A percentile compares a stretch with the other conserved stretches of the same genome.
phyloP scores from a whole-genome alignment of 768 basidiomycete species.

The Auricularia auricula-judae region DNA sequence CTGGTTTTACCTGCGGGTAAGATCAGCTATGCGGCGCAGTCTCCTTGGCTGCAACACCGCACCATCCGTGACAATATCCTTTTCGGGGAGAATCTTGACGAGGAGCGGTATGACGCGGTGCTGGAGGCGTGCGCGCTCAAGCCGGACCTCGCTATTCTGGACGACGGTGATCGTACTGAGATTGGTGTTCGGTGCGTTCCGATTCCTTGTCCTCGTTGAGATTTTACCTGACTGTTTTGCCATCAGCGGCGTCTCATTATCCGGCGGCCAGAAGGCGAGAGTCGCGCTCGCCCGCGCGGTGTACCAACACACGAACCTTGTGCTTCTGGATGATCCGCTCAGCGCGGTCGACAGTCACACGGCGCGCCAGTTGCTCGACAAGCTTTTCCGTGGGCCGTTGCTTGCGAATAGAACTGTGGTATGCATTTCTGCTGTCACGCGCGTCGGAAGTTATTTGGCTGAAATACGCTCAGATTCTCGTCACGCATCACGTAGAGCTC shows the following conservation, averaged over 20 bases:
- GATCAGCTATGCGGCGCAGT: conserved; percentile 51
- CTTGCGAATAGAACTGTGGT: conserved; percentile 18
- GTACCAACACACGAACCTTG: conserved; percentile 14
- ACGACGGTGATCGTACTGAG: conserved; percentile 27
- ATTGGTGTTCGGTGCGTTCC: conserved; percentile 15
- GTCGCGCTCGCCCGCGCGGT: conserved; percentile 19
- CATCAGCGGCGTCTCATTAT: conserved; percentile 14
- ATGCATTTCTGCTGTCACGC: background rate
- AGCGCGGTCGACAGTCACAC: conserved; percentile 9
- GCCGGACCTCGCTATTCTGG: conserved; percentile 34
- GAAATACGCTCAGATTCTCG: conserved; percentile 9
- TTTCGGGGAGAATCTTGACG: conserved; percentile 55
- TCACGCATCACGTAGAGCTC: conserved; percentile 30
- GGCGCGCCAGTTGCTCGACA: conserved; percentile 9
- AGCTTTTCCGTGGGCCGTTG: conserved; percentile 12
- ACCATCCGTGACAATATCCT: conserved; percentile 75
- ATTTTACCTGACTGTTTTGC: conserved; percentile 1
- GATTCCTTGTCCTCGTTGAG: background rate
- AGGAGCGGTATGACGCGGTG: conserved; percentile 27
- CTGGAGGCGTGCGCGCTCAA: conserved; percentile 36
- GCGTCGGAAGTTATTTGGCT: background rate
- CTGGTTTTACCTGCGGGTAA: conserved; percentile 22
- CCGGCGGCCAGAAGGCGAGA: conserved; percentile 20
- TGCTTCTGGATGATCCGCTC: conserved; percentile 20
- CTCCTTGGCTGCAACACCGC: conserved; percentile 58